Evolutionary conservation across 768 basidiomycete genomes (phyloP), one percentile per base, ranked within the genome.

Genomic region (Tulasnella sp.): DNA sequence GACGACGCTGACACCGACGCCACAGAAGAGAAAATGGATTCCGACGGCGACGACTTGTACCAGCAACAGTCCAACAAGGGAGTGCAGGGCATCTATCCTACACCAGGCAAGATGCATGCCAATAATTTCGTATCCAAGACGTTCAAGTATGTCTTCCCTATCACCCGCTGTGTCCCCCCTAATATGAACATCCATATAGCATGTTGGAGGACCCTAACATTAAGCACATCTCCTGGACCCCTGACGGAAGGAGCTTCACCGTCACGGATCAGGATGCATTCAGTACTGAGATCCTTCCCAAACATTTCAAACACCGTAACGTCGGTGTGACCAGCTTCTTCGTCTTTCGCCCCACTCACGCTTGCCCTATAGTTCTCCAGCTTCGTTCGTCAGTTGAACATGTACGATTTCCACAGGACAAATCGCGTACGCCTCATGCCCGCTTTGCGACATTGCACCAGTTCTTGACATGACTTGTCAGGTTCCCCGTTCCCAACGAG

Each of bases 321-420:
- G 52, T 53, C 29, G 12, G 52, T 17, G 7, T 37, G n/a, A 37
- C 14, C 8, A n/a, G n/a, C 17, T 1, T 6, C 36, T 27, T n/a
- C n/a, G n/a, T 6, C 27, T 6, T 43, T 25, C 17, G n/a, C n/a
- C n/a, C n/a, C n/a, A n/a, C 6, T 14, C 17, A 29, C 32, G 15
- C 14, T 43, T 45, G 7, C 25, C 48, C 23, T 29, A 11, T 36
- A 94, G 82, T 94, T 96, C 68, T 90, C 87, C 11, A 88, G 86
- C 65, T 94, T 96, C 67, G 89, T 93, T 53, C 82, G 92, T 62
- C 91, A 94, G 67, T 77, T 93, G 62, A 93, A 94, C 75, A 93
- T 93, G 87, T 94, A 92, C 65, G 90, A 89, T 25, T 94, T 93
- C 69, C 88, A 90, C 68, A 77, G 86, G 34, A 57, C 52, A 42